A percentile compares a stretch with the other conserved stretches of the same genome.
Conservation (phyloP, 2,329 filamentous ascomycete genomes). For the Chrysoporthe deuterocubensis region DNA sequence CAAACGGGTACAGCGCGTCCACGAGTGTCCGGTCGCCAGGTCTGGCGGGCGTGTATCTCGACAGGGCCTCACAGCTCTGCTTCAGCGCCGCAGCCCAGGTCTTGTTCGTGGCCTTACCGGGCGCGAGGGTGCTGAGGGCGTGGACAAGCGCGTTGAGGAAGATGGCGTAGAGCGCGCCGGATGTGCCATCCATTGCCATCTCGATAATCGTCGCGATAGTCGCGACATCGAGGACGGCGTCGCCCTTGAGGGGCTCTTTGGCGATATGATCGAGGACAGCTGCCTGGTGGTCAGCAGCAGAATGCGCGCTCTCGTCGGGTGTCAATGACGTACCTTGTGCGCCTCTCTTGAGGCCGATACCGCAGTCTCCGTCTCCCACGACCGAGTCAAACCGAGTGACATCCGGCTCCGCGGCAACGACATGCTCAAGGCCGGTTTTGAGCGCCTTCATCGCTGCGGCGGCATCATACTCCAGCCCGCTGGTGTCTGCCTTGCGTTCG, state of each 20-base stretch:
- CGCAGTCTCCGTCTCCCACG: constrained; percentile 90
- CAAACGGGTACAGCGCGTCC: constrained; percentile 88
- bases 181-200: constrained; percentile 64
- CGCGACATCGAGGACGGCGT: constrained; percentile 57
- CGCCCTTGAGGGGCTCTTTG: constrained; percentile 50
- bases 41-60: constrained; percentile 85
- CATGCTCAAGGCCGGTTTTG: constrained; percentile 59
- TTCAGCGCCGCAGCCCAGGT: constrained; percentile 69
- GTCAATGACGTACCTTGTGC: constrained; percentile 64
- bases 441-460: constrained; percentile 55
- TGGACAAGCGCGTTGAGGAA: constrained; percentile 86
- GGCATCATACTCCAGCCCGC: constrained; percentile 58
- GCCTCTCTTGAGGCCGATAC: constrained; percentile 82
- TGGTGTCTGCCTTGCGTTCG: constrained; percentile 43
- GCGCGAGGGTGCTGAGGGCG: constrained; percentile 51
- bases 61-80: constrained; percentile 71
- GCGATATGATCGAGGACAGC: constrained; percentile 57
- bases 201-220: constrained; percentile 60
- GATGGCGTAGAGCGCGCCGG: constrained; percentile 71
- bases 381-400: constrained; percentile 78
- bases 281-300: constrained; percentile 35
- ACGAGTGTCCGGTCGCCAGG: constrained; percentile 89
- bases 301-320: background rate
- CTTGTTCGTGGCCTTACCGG: constrained; percentile 45
- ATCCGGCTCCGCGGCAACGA: constrained; percentile 71